A percentile compares a stretch with the other conserved stretches of the same genome.
phyloP scores from a whole-genome alignment of 768 basidiomycete genomes.

The Gloeophyllum trabeum region DNA sequence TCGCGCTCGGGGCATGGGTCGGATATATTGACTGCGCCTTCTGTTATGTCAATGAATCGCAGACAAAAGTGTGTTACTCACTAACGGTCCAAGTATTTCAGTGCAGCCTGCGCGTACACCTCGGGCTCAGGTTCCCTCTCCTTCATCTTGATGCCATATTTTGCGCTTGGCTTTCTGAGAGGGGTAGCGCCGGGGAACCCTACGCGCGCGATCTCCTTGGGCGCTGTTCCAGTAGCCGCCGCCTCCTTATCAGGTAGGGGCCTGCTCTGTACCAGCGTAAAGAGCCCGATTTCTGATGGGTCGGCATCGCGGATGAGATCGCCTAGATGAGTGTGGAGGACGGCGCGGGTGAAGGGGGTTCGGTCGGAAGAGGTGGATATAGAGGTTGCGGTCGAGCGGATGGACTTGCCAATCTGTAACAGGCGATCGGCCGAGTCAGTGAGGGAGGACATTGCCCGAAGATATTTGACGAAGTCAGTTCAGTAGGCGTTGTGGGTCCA shows the following conservation, averaged over 20 bases:
- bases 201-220: constrained; percentile 43
- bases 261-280: constrained; percentile 35
- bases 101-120: constrained; percentile 62
- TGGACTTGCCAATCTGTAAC: constrained; percentile 30
- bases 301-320: constrained; percentile 77
- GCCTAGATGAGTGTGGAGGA: constrained; percentile 50
- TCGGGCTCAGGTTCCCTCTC: constrained; percentile 52
- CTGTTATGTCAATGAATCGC: constrained; percentile 12
- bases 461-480: too few species aligned
- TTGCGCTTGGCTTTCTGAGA: constrained; percentile 34
- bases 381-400: constrained; percentile 3
- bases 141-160: constrained; percentile 17
- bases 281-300: constrained; percentile 68
- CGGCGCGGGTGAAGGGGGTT: constrained; percentile 51
- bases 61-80: constrained; percentile 24
- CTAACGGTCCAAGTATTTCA: constrained; percentile 74
- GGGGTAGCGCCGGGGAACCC: constrained; percentile 67
- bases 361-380: constrained; percentile 7
- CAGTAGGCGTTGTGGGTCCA: too few species aligned
- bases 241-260: constrained; percentile 19
- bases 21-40: constrained; percentile 30
- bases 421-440: constrained; percentile 64
- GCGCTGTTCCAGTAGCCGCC: constrained; percentile 13
- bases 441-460: constrained; percentile 47
- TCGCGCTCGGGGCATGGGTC: constrained; percentile 38